phyloP scores from a whole-genome alignment of 2,329 filamentous ascomycete species.

The Aspergillus sojae region DNA sequence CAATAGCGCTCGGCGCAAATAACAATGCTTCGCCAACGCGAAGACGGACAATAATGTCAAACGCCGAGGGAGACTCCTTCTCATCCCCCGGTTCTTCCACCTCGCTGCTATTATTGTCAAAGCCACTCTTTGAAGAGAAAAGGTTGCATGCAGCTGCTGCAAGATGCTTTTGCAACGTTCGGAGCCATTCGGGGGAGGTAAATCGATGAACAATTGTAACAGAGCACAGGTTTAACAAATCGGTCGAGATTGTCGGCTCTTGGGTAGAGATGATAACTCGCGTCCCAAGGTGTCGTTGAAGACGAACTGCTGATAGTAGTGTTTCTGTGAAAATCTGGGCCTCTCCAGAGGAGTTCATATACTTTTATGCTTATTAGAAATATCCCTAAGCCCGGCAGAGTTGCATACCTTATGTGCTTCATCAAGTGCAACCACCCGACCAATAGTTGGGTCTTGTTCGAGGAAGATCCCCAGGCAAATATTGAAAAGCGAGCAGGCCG shows the following conservation, averaged over 20 bases:
- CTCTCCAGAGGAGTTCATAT: slow-evolving; percentile 20
- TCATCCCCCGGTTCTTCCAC: neutral
- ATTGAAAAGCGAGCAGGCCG: slow-evolving; percentile 25
- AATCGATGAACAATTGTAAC: slow-evolving; percentile 73
- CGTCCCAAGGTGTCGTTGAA: slow-evolving; percentile 67
- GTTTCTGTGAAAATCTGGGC: slow-evolving; percentile 55
- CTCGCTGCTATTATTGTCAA: neutral
- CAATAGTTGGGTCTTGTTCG: slow-evolving; percentile 16
- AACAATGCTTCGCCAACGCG: slow-evolving; percentile 13
- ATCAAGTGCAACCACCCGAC: slow-evolving; percentile 23
- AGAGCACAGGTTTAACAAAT: slow-evolving; percentile 68
- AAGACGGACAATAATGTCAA: slow-evolving; percentile 9
- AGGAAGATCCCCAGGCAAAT: slow-evolving; percentile 26
- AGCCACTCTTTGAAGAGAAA: neutral
- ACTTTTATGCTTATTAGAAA: slow-evolving; percentile 13
- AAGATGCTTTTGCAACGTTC: slow-evolving; percentile 47
- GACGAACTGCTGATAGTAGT: slow-evolving; percentile 62
- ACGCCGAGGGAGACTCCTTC: neutral
- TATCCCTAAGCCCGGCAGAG: too few relatives aligned
- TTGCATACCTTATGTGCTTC: slow-evolving; percentile 27
- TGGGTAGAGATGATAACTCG: slow-evolving; percentile 73
- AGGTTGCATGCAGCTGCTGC: slow-evolving; percentile 34
- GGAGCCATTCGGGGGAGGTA: slow-evolving; percentile 63
- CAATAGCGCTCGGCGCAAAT: slow-evolving; percentile 11
- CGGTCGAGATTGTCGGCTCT: slow-evolving; percentile 69